Percentiles rank a stretch among this genome's conserved stretches.
These are phyloP conservation scores for Suillus discolor DNA, from an alignment of 768 basidiomycete genomes.

Conservation along the genomic window DNA sequence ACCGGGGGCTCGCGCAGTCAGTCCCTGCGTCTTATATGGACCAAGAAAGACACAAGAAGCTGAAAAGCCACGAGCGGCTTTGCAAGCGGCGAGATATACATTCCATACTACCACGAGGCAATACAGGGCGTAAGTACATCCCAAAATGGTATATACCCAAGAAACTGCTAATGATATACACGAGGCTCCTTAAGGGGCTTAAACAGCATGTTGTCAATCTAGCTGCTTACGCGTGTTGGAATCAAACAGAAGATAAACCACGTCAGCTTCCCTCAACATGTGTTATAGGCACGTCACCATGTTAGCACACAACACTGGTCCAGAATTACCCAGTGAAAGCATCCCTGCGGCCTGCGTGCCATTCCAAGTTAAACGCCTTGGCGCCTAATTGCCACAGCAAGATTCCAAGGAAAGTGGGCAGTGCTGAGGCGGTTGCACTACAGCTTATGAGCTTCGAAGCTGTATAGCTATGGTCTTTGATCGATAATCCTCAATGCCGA, in stretches of 20 bases:
- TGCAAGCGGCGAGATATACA: slow-evolving; percentile 1
- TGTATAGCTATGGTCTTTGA: neutral
- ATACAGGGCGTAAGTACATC: slow-evolving; percentile 1
- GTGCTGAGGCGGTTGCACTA: neutral
- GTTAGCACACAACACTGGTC: neutral
- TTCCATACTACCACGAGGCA: slow-evolving; percentile 5
- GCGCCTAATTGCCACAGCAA: neutral
- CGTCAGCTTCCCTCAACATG: neutral
- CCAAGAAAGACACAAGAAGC: slow-evolving; percentile 16
- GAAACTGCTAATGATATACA: neutral
- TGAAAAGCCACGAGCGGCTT: slow-evolving; percentile 9
- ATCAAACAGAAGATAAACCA: slow-evolving; percentile 2
- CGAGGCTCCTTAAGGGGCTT: neutral
- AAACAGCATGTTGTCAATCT: neutral
- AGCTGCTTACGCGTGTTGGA: slow-evolving; percentile 5
- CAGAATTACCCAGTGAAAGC: neutral
- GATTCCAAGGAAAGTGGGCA: neutral
- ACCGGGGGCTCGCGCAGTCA: slow-evolving; percentile 30
- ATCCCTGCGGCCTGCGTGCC: neutral
- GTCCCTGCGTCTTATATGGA: slow-evolving; percentile 19
- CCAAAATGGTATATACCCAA: neutral
- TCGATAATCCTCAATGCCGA: neutral
- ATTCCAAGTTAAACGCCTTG: neutral
- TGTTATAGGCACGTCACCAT: neutral
- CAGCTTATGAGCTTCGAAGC: neutral